Base-by-base conservation (phyloP, 495 filamentous ascomycete species). In the Trichoderma asperelloides region DNA sequence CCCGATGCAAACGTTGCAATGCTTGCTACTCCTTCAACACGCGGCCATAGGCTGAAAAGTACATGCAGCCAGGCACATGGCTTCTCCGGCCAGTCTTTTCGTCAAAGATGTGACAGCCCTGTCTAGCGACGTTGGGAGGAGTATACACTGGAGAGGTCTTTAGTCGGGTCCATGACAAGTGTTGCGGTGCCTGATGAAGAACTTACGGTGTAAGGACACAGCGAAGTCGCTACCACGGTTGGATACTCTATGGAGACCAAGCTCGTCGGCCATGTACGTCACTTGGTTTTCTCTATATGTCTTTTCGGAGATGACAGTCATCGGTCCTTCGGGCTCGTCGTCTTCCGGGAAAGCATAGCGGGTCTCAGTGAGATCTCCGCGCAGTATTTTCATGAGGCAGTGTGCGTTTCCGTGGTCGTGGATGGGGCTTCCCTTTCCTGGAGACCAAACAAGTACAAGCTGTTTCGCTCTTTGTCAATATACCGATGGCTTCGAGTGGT, bases 361-460 rank as follows among this genome's bases (percentile, higher is more conserved):
- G 9, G 89, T 91, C 79, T 97, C 93, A 69, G 84, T 86, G 49
- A 97, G 80, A 45, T 80, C 80, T 28, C 93, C 93, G 69, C 87
- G 86, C 43, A 97, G 84, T 69, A 96, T 79, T 73, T 83, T 85
- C 83, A 86, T 85, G 66, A 86, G 68, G 73, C 91, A 95, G 71
- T 93, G 91, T 28, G 91, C 89, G 71, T 91, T 87, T 69, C 90
- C 89, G 75, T 95, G 91, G 72, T 97, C 93, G 76, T 97, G 93
- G 68, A 97, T 90, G 0, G 86, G 86, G 72, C 88, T 92, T 25
- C 86, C 86, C 76, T 91, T 91, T n/a, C 91, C 90, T 23, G 93
- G 93, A 15, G 84, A 88, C 93, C 93, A 97, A n/a, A 96, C 93
- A 13, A 97, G 83, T 23, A 97, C 86, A 62, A 97, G 83, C 86